phyloP scores from a whole-genome alignment of 2,329 filamentous ascomycete species.

The Sporothrix mexicana region DNA sequence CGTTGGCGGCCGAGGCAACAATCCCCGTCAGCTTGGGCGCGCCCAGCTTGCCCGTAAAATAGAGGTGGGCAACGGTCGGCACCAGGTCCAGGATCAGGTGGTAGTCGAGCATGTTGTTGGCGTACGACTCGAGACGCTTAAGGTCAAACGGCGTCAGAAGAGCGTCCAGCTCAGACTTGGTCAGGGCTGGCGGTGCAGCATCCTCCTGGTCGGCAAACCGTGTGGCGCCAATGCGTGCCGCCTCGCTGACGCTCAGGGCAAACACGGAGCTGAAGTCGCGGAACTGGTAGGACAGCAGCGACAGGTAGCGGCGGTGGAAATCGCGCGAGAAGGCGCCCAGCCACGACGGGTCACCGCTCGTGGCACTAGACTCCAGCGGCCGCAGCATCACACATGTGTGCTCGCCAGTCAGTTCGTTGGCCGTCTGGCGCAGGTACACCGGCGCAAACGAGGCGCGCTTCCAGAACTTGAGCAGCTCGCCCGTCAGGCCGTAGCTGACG shows the following conservation, averaged over 20 bases:
- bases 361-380: conserved; percentile 61
- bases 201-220: conserved; percentile 63
- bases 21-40: conserved; percentile 33
- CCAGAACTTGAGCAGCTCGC: conserved; percentile 93
- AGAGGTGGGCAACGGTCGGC: conserved; percentile 79
- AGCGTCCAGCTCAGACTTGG: conserved; percentile 76
- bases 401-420: conserved; percentile 95
- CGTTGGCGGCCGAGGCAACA: conserved; percentile 2
- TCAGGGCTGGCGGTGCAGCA: conserved; percentile 55
- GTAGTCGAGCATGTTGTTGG: conserved; percentile 96
- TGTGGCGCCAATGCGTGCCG: conserved; percentile 67
- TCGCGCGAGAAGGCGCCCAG: conserved; percentile 88
- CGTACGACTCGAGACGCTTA: conserved; percentile 92
- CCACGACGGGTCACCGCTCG: conserved; percentile 76
- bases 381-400: conserved; percentile 98
- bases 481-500: conserved; percentile 91
- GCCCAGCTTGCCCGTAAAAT: conserved; percentile 80
- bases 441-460: conserved; percentile 85
- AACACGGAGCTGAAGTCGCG: conserved; percentile 76
- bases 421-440: conserved; percentile 90
- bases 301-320: conserved; percentile 92
- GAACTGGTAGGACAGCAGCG: conserved; percentile 91
- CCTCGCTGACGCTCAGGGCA: conserved; percentile 87
- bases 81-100: conserved; percentile 95
- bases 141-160: conserved; percentile 89